These are phyloP conservation scores for Kockiozyma suomiensis DNA, from an alignment of 805 yeast genomes.

Conservation along the genomic window DNA sequence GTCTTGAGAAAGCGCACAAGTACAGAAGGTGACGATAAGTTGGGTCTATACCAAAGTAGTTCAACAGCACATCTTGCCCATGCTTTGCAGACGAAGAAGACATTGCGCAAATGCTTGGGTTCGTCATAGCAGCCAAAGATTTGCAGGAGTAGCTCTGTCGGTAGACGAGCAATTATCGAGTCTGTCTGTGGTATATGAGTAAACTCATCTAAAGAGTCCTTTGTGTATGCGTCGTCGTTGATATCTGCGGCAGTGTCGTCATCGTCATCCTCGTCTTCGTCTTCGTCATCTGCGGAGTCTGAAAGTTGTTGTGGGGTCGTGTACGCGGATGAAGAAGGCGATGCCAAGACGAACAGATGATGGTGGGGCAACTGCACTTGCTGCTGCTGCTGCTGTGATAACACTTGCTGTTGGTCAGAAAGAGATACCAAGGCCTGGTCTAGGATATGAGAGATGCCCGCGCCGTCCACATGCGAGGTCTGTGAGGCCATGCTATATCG, in stretches of 20 bases:
- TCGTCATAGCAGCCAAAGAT: slow-evolving; percentile 21
- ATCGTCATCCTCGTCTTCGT: slow-evolving; percentile 29
- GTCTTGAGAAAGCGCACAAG: slow-evolving; percentile 59
- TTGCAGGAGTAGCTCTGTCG: slow-evolving; percentile 25
- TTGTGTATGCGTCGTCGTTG: slow-evolving; percentile 2
- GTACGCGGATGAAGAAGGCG: slow-evolving; percentile 29
- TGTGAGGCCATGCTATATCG: neutral
- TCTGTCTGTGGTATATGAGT: neutral
- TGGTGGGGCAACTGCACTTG: neutral
- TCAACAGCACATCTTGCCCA: slow-evolving; percentile 82
- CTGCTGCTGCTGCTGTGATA: neutral
- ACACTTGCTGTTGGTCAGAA: slow-evolving; percentile 1
- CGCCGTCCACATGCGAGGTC: neutral
- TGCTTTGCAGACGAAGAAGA: slow-evolving; percentile 69
- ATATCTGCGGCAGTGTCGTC: slow-evolving; percentile 10
- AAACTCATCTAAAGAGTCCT: neutral
- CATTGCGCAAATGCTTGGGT: slow-evolving; percentile 22
- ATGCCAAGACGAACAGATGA: slow-evolving; percentile 13
- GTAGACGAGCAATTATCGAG: slow-evolving; percentile 18
- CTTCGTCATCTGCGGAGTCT: slow-evolving; percentile 30
- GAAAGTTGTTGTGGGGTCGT: slow-evolving; percentile 30
- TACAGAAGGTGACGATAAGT: slow-evolving; percentile 55
- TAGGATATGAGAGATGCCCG: neutral
- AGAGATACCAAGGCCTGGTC: slow-evolving; percentile 6
- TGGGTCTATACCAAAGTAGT: slow-evolving; percentile 85